phyloP scores from a whole-genome alignment of 441 rosid genomes.

The Daphne laureola region DNA sequence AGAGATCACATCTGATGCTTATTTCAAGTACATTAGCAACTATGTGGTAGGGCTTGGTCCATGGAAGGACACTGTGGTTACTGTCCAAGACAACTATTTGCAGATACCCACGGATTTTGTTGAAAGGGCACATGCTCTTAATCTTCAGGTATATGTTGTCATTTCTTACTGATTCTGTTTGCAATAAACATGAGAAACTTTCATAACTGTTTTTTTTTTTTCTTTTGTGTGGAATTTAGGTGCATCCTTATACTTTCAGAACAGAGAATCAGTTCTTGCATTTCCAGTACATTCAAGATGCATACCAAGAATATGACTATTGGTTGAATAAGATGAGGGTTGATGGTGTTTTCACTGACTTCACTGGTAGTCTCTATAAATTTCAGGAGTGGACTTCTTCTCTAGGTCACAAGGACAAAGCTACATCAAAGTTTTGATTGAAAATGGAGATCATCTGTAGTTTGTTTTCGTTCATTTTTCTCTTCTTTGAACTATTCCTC shows the following conservation, averaged over 20 bases:
- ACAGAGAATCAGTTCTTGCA: conserved; percentile 62
- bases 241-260: conserved; percentile 82
- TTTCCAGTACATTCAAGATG: conserved; percentile 63
- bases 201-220: too few species aligned
- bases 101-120: conserved; percentile 67
- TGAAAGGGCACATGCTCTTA: conserved; percentile 64
- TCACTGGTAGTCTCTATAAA: conserved; percentile 71
- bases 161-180: neutral
- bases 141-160: conserved; percentile 52
- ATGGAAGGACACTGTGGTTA: conserved; percentile 80
- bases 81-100: conserved; percentile 41
- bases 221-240: too few species aligned
- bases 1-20: conserved; percentile 75
- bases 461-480: too few species aligned
- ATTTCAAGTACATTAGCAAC: conserved; percentile 54
- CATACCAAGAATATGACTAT: conserved; percentile 59
- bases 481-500: too few species aligned
- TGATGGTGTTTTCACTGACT: conserved; percentile 93
- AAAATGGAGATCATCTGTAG: too few species aligned
- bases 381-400: conserved; percentile 60
- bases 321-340: conserved; percentile 82
- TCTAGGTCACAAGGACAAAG: neutral
- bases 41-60: conserved; percentile 84
- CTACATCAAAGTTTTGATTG: too few species aligned
- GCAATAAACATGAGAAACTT: too few species aligned